Evolutionary conservation across 2,329 filamentous ascomycete genomes (phyloP), one percentile per base, ranked within the genome.

Genomic region (Periconia macrospinosa): DNA sequence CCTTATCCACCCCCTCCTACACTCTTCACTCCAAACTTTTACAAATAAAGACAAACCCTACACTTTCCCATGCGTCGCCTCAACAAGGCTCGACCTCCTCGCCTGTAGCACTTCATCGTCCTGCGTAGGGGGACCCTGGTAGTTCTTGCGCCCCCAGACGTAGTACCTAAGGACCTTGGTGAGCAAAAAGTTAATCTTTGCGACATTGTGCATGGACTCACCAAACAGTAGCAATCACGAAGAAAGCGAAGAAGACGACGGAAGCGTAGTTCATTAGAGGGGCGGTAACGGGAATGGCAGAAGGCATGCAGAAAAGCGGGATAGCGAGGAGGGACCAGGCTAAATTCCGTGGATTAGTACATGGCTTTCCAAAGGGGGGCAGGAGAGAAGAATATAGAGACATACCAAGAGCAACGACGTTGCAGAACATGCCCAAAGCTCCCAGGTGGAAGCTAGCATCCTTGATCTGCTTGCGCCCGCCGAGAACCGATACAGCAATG

Each of bases 281-380:
- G 6, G 80, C 72, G 0, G 79, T 81, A 40, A 88, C 85, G 6
- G 85, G 85, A n/a, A 89, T 75, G 42, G 74, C 73, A 0, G 84
- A 81, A 0, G 87, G 88, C 85, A 89, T 89, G 73, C 85, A 91
- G 79, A 91, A 91, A 15, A 91, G 81, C 1, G 88, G 87, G 49
- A 90, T 83, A 35, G 86, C 87, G 50, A 91, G 80, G 14, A 80
- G 61, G 50, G 85, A 87, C 88, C 88, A 91, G 44, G 57, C 72
- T 48, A 14, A 1, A 20, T n/a, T n/a, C 5, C 19, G 30, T 73
- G 44, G 17, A 10, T 20, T 15, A n/a, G 15, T 30, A 30, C 60
- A 52, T 54, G 57, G 56, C 50, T n/a, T n/a, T n/a, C n/a, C n/a
- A n/a, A n/a, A n/a, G n/a, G n/a, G n/a, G 43, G 23, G 14, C n/a